A percentile compares a stretch with the other conserved stretches of the same genome.
These are phyloP conservation scores for Meyerozyma carpophila DNA, from an alignment of 1,139 yeast genomes.

Conservation along the genomic window DNA sequence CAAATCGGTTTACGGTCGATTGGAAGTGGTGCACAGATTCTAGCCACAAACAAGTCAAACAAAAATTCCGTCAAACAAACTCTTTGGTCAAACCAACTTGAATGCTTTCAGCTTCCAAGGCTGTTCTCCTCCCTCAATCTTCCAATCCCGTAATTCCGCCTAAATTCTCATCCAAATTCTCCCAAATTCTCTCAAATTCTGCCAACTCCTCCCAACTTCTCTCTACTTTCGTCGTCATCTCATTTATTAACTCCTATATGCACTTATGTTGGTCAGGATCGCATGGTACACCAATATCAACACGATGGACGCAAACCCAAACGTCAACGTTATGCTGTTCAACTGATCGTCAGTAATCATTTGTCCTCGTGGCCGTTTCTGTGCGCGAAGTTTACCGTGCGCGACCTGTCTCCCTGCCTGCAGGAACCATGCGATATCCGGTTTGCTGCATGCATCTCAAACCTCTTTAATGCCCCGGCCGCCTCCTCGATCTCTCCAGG, in stretches of 20 bases:
- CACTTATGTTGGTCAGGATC: conserved; percentile 35
- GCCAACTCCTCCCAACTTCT: no score
- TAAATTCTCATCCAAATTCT: neutral
- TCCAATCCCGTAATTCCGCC: neutral
- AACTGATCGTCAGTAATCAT: conserved; percentile 85
- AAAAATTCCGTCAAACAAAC: no score
- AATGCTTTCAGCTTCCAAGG: neutral
- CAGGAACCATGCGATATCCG: neutral
- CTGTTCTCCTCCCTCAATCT: neutral
- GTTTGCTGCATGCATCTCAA: neutral
- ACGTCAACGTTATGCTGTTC: conserved; percentile 65
- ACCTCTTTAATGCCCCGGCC: conserved; percentile 9
- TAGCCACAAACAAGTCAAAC: no score
- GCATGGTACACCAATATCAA: conserved; percentile 70
- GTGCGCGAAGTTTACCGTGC: neutral
- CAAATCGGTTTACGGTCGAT: no score
- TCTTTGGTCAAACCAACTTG: no score
- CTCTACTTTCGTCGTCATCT: neutral
- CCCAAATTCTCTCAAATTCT: neutral
- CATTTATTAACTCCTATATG: neutral
- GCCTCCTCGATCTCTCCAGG: conserved; percentile 42
- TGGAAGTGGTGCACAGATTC: no score
- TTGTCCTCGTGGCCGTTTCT: neutral
- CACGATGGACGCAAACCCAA: conserved; percentile 68
- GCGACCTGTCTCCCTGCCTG: neutral